Conservation (phyloP, 805 yeast genomes). For the Candida sakaeoensis region DNA sequence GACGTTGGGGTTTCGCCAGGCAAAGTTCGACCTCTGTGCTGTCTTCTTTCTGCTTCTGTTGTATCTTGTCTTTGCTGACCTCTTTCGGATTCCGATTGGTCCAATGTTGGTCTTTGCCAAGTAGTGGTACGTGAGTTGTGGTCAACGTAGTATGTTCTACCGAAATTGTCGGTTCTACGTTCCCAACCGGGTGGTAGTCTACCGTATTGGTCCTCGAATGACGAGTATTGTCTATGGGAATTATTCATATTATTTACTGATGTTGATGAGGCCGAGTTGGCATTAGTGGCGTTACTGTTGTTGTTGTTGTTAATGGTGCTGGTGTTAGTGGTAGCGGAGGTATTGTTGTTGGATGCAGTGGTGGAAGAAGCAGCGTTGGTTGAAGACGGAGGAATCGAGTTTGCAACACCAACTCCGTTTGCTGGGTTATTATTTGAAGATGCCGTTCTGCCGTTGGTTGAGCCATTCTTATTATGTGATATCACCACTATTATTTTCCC, state of each 20-base stretch:
- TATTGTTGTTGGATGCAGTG: background rate
- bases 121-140: conserved; percentile 97
- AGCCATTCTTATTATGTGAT: conserved; percentile 39
- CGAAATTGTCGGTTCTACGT: conserved; percentile 94
- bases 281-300: conserved; percentile 11
- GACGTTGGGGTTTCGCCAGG: conserved; percentile 56
- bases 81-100: conserved; percentile 69
- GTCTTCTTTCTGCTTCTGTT: conserved; percentile 85
- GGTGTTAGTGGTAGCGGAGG: conserved; percentile 8
- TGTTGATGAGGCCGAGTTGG: conserved; percentile 8
- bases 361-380: conserved; percentile 15
- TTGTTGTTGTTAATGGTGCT: conserved; percentile 14
- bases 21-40: conserved; percentile 84
- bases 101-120: conserved; percentile 95
- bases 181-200: conserved; percentile 99
- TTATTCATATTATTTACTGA: conserved; percentile 8
- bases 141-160: conserved; percentile 96
- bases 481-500: conserved; percentile 84
- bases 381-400: too few species aligned
- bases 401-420: too few species aligned
- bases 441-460: conserved; percentile 3
- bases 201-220: conserved; percentile 96
- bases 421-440: too few species aligned
- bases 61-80: conserved; percentile 61
- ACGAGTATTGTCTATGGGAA: conserved; percentile 65